phyloP scores from a whole-genome alignment of 345 rosid genomes.

The Pugionium dolabratum region DNA sequence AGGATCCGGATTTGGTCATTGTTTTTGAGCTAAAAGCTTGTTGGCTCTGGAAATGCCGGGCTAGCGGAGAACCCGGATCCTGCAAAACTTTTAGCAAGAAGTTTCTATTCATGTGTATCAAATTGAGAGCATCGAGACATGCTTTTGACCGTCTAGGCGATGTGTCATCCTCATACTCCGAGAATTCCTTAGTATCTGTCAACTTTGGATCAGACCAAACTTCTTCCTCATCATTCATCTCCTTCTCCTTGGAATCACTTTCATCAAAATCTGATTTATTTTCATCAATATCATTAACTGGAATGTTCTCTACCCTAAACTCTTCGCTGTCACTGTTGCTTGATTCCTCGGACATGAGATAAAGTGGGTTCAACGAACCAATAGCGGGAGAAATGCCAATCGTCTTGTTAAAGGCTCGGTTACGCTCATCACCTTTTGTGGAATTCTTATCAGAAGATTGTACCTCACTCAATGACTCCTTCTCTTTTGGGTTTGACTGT shows the following conservation, averaged over 20 bases:
- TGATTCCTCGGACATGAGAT: conserved; percentile 40
- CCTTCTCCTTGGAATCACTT: conserved; percentile 28
- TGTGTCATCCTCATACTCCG: conserved; percentile 36
- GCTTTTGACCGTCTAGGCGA: conserved; percentile 44
- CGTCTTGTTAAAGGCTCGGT: conserved; percentile 19
- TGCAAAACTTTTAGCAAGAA: conserved; percentile 49
- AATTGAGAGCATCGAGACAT: conserved; percentile 52
- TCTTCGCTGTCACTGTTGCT: conserved; percentile 43
- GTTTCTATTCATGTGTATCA: conserved; percentile 58
- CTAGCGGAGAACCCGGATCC: conserved; percentile 58
- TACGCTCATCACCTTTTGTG: conserved; percentile 27
- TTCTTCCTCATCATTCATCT: conserved; percentile 23
- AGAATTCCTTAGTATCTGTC: conserved; percentile 29
- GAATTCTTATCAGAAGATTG: conserved; percentile 34
- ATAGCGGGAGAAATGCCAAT: conserved; percentile 32
- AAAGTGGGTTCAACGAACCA: conserved; percentile 35
- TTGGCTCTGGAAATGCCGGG: conserved; percentile 50
- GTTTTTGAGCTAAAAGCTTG: conserved; percentile 38
- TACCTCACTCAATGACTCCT: conserved; percentile 31
- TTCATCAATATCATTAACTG: conserved; percentile 38
- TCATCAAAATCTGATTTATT: conserved; percentile 37
- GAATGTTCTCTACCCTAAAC: conserved; percentile 11
- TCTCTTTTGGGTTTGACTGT: conserved; percentile 33
- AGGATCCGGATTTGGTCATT: conserved; percentile 47
- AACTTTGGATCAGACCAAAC: conserved; percentile 39